Evolutionary conservation across 441 rosid species (phyloP).

Genomic region (Erodium trifolium): DNA sequence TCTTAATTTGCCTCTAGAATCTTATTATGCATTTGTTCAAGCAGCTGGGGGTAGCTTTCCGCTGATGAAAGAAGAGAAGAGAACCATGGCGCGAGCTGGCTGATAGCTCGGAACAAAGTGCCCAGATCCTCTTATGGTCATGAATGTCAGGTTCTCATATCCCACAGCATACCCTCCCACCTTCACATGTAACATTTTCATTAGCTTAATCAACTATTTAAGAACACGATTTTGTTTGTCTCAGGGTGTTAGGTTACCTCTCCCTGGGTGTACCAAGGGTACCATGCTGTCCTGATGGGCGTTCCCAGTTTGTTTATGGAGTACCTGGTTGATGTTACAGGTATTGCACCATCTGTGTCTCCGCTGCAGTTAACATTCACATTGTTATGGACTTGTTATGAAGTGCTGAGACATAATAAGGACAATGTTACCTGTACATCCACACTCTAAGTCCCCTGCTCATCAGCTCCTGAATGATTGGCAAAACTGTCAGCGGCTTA

Average conservation of each 20-base stretch:
- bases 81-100: slow-evolving; percentile 6
- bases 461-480: slow-evolving; percentile 26
- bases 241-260: slow-evolving; percentile 22
- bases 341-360: slow-evolving; percentile 28
- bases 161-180: slow-evolving; percentile 17
- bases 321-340: slow-evolving; percentile 25
- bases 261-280: slow-evolving; percentile 27
- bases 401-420: background rate
- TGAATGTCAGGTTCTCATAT: slow-evolving; percentile 6
- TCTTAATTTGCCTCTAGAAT: background rate
- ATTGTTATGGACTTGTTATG: background rate
- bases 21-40: background rate
- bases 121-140: slow-evolving; percentile 5
- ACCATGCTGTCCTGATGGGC: slow-evolving; percentile 21
- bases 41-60: slow-evolving; percentile 5
- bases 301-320: slow-evolving; percentile 23
- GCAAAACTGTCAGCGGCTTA: slow-evolving; percentile 20
- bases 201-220: slow-evolving; percentile 1
- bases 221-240: background rate
- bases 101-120: slow-evolving; percentile 7
- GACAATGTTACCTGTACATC: slow-evolving; percentile 22
- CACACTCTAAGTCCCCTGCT: slow-evolving; percentile 19
- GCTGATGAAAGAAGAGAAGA: slow-evolving; percentile 4
- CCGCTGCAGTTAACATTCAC: slow-evolving; percentile 19
- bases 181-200: slow-evolving; percentile 5